These are phyloP conservation scores for Ramalina peruviana DNA, from an alignment of 495 filamentous ascomycete genomes.

Conservation along the genomic window DNA sequence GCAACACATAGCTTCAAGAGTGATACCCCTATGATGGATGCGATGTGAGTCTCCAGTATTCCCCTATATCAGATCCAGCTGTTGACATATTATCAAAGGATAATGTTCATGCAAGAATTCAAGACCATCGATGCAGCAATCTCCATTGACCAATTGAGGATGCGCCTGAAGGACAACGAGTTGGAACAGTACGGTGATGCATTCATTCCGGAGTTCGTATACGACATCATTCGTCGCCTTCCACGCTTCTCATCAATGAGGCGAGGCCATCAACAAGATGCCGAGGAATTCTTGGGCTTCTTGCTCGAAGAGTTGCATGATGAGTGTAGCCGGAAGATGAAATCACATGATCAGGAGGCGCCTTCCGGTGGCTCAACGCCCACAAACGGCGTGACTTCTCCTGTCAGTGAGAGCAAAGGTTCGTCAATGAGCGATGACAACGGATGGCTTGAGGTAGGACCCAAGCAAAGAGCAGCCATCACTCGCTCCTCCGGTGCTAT, in stretches of 20 bases:
- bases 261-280: conserved; percentile 95
- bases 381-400: conserved; percentile 26
- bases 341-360: conserved; percentile 27
- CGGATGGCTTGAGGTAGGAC: conserved; percentile 90
- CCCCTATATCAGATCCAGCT: background rate
- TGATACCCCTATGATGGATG: conserved; percentile 84
- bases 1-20: conserved; percentile 85
- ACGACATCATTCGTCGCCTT: conserved; percentile 74
- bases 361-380: conserved; percentile 30
- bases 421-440: conserved; percentile 21
- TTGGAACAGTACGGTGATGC: conserved; percentile 83
- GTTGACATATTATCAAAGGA: conserved; percentile 34
- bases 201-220: conserved; percentile 90
- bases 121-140: conserved; percentile 64
- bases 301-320: conserved; percentile 86
- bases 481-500: conserved; percentile 77
- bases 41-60: conserved; percentile 57
- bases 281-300: conserved; percentile 93
- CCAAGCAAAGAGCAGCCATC: conserved; percentile 72
- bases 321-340: conserved; percentile 70
- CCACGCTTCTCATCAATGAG: conserved; percentile 87
- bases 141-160: conserved; percentile 56
- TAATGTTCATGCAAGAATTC: conserved; percentile 94
- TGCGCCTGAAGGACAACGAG: conserved; percentile 64
- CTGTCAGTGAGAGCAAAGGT: conserved; percentile 17